phyloP scores from a whole-genome alignment of 805 yeast species.

The Hemisphaericaspora nanyangensis region DNA sequence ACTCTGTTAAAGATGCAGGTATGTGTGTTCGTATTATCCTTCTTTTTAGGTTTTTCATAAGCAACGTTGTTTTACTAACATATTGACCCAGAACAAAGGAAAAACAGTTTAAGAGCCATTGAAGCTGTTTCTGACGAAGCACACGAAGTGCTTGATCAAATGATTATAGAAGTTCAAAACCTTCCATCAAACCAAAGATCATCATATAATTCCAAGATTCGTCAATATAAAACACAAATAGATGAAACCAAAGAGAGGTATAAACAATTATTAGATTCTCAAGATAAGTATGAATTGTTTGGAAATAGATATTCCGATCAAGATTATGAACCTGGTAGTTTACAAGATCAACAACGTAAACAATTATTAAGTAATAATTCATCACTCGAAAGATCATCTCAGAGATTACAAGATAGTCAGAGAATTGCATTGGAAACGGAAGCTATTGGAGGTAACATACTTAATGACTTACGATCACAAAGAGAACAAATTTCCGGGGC shows the following conservation, averaged over 20 bases:
- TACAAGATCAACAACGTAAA: slow-evolving; percentile 69
- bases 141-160: slow-evolving; percentile 76
- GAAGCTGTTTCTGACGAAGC: slow-evolving; percentile 77
- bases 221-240: slow-evolving; percentile 62
- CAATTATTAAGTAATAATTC: slow-evolving; percentile 75
- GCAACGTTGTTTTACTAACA: neutral
- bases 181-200: slow-evolving; percentile 75
- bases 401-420: slow-evolving; percentile 81
- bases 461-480: slow-evolving; percentile 86
- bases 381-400: slow-evolving; percentile 75
- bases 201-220: slow-evolving; percentile 65
- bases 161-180: slow-evolving; percentile 81
- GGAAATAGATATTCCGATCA: slow-evolving; percentile 49
- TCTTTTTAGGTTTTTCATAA: too few relatives aligned
- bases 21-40: too few relatives aligned
- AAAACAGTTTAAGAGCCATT: slow-evolving; percentile 52
- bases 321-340: slow-evolving; percentile 31
- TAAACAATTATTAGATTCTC: slow-evolving; percentile 59
- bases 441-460: slow-evolving; percentile 81
- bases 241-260: slow-evolving; percentile 55
- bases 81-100: slow-evolving; percentile 41
- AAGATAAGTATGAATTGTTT: slow-evolving; percentile 69
- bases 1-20: slow-evolving; percentile 40
- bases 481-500: slow-evolving; percentile 87
- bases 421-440: slow-evolving; percentile 92